Base-by-base conservation (phyloP, 2,329 filamentous ascomycete species). In the Cladophialophora exuberans region DNA sequence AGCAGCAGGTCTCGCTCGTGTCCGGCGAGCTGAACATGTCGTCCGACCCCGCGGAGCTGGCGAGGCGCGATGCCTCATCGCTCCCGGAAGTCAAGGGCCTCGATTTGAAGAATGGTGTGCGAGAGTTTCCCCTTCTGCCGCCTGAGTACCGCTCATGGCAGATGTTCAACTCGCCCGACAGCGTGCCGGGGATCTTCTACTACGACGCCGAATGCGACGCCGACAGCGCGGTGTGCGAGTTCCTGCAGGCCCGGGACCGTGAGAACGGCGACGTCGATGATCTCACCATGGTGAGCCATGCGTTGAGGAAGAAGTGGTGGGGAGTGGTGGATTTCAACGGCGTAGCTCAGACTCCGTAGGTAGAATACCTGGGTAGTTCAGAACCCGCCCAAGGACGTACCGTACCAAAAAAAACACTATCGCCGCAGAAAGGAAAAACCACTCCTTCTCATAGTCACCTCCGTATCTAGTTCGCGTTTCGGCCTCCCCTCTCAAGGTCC, bases 1-100 rank as follows among this genome's bases (percentile, higher is more conserved):
- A 76, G 59, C 73, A 76, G 61, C 72, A 76, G 59, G 63, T 73
- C 3, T 72, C 57, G 4, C 28, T 56, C 13, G 35, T 56, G 10
- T 51, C 47, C 1, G 54, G 54, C 30, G 44, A 53, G 17, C 26
- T 57, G 23, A 53, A 53, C 39, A 57, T 57, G 54, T 54, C 44
- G 17, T 43, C 42, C 15, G 30, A 47, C 9, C 15, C 35, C 7
- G 11, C 41, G 11, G 52, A 52, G n/a, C 44, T 58, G 2, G 22
- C n/a, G 6, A 47, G 17, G 26, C 51, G 52, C 22, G 20, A 55
- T 13, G 18, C 35, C 15, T 39, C 50, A 13, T 43, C 39, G 13
- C 41, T 31, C 3, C 49, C 22, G 4, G 35, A 36, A 44, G 43
- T 36, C n/a, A n/a, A 26, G 17, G 35, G 17, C 15, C 35, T 44